These are phyloP conservation scores for Rhodotorula mucilaginosa DNA, from an alignment of 1,284 basidiomycete species.

Conservation along the genomic window DNA sequence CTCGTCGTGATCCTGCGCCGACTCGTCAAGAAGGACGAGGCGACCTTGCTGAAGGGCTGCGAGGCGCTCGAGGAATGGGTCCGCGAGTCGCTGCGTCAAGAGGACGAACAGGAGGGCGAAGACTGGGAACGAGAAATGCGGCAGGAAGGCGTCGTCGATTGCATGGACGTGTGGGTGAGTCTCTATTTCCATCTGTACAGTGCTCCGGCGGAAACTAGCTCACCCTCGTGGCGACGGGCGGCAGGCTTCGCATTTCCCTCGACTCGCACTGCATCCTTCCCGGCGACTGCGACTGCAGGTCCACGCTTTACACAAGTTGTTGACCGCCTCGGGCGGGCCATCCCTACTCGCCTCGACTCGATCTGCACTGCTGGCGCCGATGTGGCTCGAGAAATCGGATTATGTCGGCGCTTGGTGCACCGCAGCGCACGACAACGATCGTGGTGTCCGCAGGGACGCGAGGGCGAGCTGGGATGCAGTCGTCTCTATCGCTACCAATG, in stretches of 20 bases:
- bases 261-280: constrained; percentile 75
- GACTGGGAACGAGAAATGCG: constrained; percentile 53
- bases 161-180: constrained; percentile 85
- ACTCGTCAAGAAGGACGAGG: constrained; percentile 85
- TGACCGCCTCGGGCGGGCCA: constrained; percentile 57
- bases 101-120: constrained; percentile 47
- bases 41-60: constrained; percentile 80
- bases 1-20: constrained; percentile 77
- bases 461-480: constrained; percentile 50
- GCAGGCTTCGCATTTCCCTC: constrained; percentile 80
- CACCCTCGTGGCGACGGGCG: neutral
- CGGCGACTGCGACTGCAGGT: constrained; percentile 71
- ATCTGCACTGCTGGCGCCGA: constrained; percentile 56
- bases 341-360: constrained; percentile 54
- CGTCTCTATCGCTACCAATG: neutral
- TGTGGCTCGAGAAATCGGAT: constrained; percentile 65
- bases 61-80: constrained; percentile 80
- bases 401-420: constrained; percentile 79
- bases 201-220: too few relatives aligned
- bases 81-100: constrained; percentile 47
- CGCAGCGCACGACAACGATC: constrained; percentile 69
- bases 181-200: neutral
- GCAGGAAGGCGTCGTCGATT: constrained; percentile 55
- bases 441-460: constrained; percentile 59
- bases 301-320: constrained; percentile 64